Base-by-base conservation (phyloP, 495 filamentous ascomycete species). In the Aspergillus campestris region DNA sequence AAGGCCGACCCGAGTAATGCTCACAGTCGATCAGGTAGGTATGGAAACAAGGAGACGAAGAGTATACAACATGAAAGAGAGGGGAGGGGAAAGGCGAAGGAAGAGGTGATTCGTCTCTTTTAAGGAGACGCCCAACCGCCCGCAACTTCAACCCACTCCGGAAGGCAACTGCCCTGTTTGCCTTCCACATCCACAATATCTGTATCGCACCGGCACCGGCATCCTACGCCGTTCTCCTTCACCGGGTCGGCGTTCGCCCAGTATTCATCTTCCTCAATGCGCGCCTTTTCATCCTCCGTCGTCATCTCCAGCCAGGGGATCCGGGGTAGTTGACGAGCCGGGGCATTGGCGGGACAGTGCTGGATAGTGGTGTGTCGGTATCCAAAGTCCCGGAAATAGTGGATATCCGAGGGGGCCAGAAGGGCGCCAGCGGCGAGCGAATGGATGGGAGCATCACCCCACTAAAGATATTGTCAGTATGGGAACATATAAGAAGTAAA, bases 321-420 rank as follows among this genome's bases (percentile, higher is more conserved):
- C 41, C 88, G 80, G 12, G 86, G 78, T 30, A 95, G 72, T 65
- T 99, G 92, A 10, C 87, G 83, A 13, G 86, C 83, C 5, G 90
- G 92, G 8, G 94, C 94, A 64, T 99, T 99, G 40, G 89, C 89
- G 1, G 92, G 92, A 62, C 92, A 98, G 69, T 98, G 92, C 66
- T 97, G 92, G 62, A 98, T 98, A 13, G 92, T 98, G 12, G 92
- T 98, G 65, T 98, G 92, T 50, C 92, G 81, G 67, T 98, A 98
- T 41, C 92, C 92, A 70, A 98, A 94, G 61, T 98, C 92, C 55
- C 92, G 89, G 86, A 98, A 98, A 67, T 98, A 98, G 64, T 98
- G 92, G 54, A 99, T 89, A 59, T 97, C 89, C 36, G 68, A 61
- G 13, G 88, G 85, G 4, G 79, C 71, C 40, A 99, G 77, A 35